These are phyloP conservation scores for Barnettozyma hawaiiensis DNA, from an alignment of 1,139 yeast genomes.

Conservation along the genomic window DNA sequence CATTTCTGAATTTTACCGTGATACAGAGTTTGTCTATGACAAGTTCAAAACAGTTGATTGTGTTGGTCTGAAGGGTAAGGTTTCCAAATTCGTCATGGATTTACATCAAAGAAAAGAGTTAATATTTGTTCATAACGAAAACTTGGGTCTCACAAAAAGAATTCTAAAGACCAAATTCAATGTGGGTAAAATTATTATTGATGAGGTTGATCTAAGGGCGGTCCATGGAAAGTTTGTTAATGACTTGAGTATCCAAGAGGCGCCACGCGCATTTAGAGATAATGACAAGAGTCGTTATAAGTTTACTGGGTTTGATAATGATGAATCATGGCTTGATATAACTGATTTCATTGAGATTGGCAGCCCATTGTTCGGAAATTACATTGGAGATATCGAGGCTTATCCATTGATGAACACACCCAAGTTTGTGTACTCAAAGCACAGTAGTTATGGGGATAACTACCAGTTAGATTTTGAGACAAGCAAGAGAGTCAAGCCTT, in stretches of 20 bases:
- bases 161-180: conserved; percentile 61
- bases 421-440: conserved; percentile 68
- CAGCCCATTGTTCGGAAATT: conserved; percentile 25
- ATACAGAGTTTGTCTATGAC: conserved; percentile 40
- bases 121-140: conserved; percentile 50
- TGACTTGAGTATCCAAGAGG: background rate
- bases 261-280: conserved; percentile 27
- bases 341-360: conserved; percentile 79
- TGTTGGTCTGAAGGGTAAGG: conserved; percentile 76
- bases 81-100: conserved; percentile 63
- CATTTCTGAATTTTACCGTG: conserved; percentile 66
- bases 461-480: conserved; percentile 33
- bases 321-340: conserved; percentile 68
- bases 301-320: conserved; percentile 34
- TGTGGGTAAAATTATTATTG: conserved; percentile 64
- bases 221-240: conserved; percentile 56
- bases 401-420: conserved; percentile 71
- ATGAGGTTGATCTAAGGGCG: conserved; percentile 66
- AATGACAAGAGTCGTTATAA: background rate
- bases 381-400: conserved; percentile 52
- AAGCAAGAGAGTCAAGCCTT: conserved; percentile 30
- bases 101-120: conserved; percentile 81
- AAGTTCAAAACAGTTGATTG: conserved; percentile 48
- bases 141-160: conserved; percentile 50
- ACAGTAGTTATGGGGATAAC: conserved; percentile 42